Base-by-base conservation (phyloP, 2,329 filamentous ascomycete species). In the Furcasterigmium furcatum region DNA sequence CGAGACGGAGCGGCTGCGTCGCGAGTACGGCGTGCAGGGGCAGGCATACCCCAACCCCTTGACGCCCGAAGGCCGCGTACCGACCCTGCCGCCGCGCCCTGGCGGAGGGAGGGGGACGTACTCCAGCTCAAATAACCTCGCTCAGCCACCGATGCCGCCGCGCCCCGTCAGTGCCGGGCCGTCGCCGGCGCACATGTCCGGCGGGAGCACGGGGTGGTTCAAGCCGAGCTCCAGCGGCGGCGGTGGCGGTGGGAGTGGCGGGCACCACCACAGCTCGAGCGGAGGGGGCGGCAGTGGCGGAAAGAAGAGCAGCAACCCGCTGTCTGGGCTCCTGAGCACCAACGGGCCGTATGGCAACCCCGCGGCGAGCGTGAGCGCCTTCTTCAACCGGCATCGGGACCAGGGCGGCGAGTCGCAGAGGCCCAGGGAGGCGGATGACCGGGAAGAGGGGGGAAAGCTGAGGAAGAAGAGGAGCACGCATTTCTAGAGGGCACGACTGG, bases 1-100 rank as follows among this genome's bases (percentile, higher is more conserved):
- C 50, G 92, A 99, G 68, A 97, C 94, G 1, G 89, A 94, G 61
- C 77, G 91, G 2, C 71, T 99, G 29, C 73, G 80, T 19, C 79
- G 73, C 53, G 64, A 85, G 55, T 91, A 88, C 55, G 87, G 87
- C 40, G 71, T 80, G 38, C 65, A 74, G 42, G 72, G 72, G 1
- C 73, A 77, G 56, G 61, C 67, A 55, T 49, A 65, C 54, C 35
- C 44, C 32, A 46, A 52, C 52, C 39, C 50, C 46, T n/a, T 40
- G 7, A 18, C 34, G 3, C 10, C 34, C 4, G 7, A 41, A 47
- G 6, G 34, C 46, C 14, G 46, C 36, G 1, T 34, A 43, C n/a
- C 41, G 44, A 14, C 27, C n/a, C 24, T 18, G 21, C 2, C 30
- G 20, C 1, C 39, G 41, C 4, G 44, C 41, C 21, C 32, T 36